Evolutionary conservation across 805 yeast species (phyloP), one percentile per base, ranked within the genome.

Genomic region (Saturnispora silvae): DNA sequence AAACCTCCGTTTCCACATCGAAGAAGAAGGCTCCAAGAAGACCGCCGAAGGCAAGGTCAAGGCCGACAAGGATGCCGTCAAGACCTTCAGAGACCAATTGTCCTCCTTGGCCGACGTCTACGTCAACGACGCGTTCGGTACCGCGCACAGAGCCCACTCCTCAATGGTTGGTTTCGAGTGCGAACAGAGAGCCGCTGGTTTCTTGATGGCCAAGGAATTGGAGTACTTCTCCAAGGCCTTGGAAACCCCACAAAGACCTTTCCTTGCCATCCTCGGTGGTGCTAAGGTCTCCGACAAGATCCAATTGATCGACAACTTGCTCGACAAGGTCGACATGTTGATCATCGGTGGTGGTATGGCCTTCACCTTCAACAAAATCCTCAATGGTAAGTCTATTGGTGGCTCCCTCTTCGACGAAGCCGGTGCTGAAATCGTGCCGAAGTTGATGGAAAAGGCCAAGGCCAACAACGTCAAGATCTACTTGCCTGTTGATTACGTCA

Each of bases 341-440:
- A 85, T 92, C 68, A 78, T 92, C 57, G 97, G 98, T 63, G 98
- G 98, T 71, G 98, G 98, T 70, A 92, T 92, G 98, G 92, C 98
- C 45, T 92, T 89, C 81, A 92, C 98, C 55, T 92, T 92, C 79
- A 85, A 83, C 77, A 92, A 92, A 76, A 81, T 89, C 38, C 59
- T 85, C 47, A 82, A 85, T 65, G 71, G 74, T 61, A 76, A 85
- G 68, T 64, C 77, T 48, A 92, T 92, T 53, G 98, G 98, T 65
- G 69, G 79, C 64, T 92, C 98, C 27, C 72, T 92, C 59, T 92
- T 59, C 67, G 98, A 92, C 63, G 79, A 74, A 56, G 95, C 79
- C 47, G 98, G 98, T 63, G 83, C 98, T 54, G 81, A 86, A 75
- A 77, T 85, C 51, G 98, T 87, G 59, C 92, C 89, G 60, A 70